Conservation (phyloP, 441 rosid species). For the Gossypium davidsonii region DNA sequence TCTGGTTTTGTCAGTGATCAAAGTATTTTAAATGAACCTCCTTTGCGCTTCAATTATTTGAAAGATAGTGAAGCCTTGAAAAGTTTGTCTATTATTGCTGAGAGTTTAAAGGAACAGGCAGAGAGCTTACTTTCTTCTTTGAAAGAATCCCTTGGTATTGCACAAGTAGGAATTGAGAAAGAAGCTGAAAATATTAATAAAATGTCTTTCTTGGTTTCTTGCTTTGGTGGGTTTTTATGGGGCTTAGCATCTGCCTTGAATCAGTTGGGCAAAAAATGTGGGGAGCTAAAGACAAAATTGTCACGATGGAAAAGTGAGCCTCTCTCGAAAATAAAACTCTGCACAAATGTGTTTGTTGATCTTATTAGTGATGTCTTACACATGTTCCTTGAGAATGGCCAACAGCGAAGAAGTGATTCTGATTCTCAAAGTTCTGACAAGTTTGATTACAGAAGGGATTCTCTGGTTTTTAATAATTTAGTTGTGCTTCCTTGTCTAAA, state of each 20-base stretch:
- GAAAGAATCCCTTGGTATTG: slow-evolving; percentile 34
- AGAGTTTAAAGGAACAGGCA: slow-evolving; percentile 54
- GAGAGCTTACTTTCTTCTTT: slow-evolving; percentile 38
- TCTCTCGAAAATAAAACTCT: slow-evolving; percentile 31
- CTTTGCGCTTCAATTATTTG: slow-evolving; percentile 20
- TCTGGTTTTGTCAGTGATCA: slow-evolving; percentile 23
- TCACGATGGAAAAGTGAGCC: slow-evolving; percentile 35
- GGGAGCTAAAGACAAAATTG: slow-evolving; percentile 30
- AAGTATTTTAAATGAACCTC: slow-evolving; percentile 16
- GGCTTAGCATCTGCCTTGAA: slow-evolving; percentile 62
- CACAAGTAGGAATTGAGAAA: slow-evolving; percentile 24
- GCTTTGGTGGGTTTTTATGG: slow-evolving; percentile 77
- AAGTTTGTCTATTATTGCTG: slow-evolving; percentile 33
- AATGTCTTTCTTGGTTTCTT: slow-evolving; percentile 49
- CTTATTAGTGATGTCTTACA: slow-evolving; percentile 35
- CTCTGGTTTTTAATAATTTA: slow-evolving; percentile 29
- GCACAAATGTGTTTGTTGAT: slow-evolving; percentile 36
- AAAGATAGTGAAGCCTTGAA: slow-evolving; percentile 36
- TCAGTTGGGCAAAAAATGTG: slow-evolving; percentile 29
- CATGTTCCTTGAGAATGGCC: slow-evolving; percentile 35
- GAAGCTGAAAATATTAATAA: slow-evolving; percentile 37
- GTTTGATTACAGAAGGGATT: slow-evolving; percentile 12
- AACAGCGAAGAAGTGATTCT: slow-evolving; percentile 23
- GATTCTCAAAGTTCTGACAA: slow-evolving; percentile 25
- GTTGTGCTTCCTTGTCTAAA: slow-evolving; percentile 26